phyloP scores from a whole-genome alignment of 23 red algal genomes.

The Gracilaria domingensis region DNA sequence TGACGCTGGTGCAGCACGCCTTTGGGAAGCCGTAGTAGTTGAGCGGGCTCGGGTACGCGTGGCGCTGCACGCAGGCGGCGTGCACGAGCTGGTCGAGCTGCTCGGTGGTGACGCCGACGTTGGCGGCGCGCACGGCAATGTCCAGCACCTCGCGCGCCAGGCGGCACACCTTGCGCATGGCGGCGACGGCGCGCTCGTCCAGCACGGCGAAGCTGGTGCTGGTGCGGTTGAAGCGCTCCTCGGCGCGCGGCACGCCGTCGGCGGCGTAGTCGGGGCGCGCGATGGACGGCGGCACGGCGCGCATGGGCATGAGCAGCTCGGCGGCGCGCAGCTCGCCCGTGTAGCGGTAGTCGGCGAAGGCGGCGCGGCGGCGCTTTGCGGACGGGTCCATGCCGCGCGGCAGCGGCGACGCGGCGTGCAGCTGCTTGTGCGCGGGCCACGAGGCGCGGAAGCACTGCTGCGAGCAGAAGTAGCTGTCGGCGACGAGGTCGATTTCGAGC shows the following conservation, averaged over 20 bases:
- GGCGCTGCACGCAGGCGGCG: constrained; percentile 77
- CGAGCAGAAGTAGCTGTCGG: constrained; percentile 83
- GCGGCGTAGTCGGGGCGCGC: constrained; percentile 73
- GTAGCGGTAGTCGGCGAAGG: constrained; percentile 64
- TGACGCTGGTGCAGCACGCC: constrained; percentile 92
- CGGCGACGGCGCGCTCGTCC: constrained; percentile 63
- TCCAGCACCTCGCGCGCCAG: constrained; percentile 93
- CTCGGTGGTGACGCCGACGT: constrained; percentile 93
- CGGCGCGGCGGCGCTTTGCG: constrained; percentile 27
- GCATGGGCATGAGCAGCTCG: constrained; percentile 46
- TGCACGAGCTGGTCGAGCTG: constrained; percentile 91
- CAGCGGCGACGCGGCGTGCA: constrained; percentile 61
- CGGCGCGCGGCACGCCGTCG: constrained; percentile 53
- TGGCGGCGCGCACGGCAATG: constrained; percentile 73
- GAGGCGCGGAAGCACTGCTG: constrained; percentile 76
- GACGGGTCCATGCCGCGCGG: constrained; percentile 31
- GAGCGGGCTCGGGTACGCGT: constrained; percentile 87
- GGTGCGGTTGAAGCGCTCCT: constrained; percentile 79
- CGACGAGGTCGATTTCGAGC: constrained; percentile 58
- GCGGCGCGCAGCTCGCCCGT: constrained; percentile 77
- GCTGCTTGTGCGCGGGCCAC: constrained; percentile 79
- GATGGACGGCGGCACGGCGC: constrained; percentile 71
- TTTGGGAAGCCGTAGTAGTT: constrained; percentile 99
- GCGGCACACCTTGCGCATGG: constrained; percentile 82
- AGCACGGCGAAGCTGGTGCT: constrained; percentile 44